Base-by-base conservation (phyloP, 2,329 filamentous ascomycete species). In the Botryotinia globosa region DNA sequence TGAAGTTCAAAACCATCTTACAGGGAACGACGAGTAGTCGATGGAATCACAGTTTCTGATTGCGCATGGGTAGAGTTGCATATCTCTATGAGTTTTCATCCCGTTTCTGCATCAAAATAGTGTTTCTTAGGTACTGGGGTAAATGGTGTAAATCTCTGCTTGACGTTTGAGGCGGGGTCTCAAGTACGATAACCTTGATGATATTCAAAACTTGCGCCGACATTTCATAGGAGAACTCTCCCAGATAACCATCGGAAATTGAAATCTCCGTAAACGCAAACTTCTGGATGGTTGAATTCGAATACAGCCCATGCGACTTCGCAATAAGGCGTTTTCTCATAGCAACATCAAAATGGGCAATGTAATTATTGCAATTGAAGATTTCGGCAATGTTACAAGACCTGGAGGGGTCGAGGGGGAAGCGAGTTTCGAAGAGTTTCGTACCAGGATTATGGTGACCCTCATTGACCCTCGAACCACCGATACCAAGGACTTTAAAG, bases 1-100 rank as follows among this genome's bases (percentile, higher is more conserved):
- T 59, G 18, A 25, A 37, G 63, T 68, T 44, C 54, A 61, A 72
- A 68, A 68, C 70, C 29, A 51, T 59, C 70, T 67, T 61, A 42
- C 70, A 72, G 51, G 70, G 70, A 72, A 68, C 34, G 22, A 37
- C 45, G 74, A 71, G 71, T 72, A 75, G 74, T 74, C 74, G 75
- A 77, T 76, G 76, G 77, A 73, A 74, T 76, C 75, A 77, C 74
- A 76, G 80, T 81, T 81, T 81, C 80, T 78, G 75, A 81, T 79
- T 78, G 76, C 79, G 77, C 80, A 80, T 78, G 78, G 76, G 70
- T 75, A 74, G 75, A 76, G 77, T 79, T 79, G 77, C 78, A 79
- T 71, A 76, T 78, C 76, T 78, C 73, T 61, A 76, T 76, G 73
- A 71, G 66, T 74, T 76, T 77, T 78, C 75, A 66, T 79, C 77